Conservation (phyloP, 2,329 filamentous ascomycete species). For the Drechslerella stenobrocha region DNA sequence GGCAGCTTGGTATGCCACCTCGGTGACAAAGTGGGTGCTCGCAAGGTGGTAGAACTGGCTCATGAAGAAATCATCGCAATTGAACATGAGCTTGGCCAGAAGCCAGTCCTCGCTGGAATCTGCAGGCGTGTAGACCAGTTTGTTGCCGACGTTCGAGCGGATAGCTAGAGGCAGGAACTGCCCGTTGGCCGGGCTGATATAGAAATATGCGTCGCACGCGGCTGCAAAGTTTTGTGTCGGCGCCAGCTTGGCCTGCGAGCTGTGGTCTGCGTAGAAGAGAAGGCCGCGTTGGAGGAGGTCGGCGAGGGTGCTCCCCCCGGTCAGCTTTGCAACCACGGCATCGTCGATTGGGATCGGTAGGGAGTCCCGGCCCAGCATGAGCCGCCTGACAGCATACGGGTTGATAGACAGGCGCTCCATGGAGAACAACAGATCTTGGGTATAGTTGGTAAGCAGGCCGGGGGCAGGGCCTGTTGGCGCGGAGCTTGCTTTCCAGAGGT, state of each 20-base stretch:
- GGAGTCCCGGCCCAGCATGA: constrained; percentile 53
- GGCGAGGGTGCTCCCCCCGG: constrained; percentile 53
- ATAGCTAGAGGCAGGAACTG: constrained; percentile 61
- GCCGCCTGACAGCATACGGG: constrained; percentile 56
- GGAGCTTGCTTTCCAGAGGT: constrained; percentile 55
- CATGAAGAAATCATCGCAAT: constrained; percentile 59
- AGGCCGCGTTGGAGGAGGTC: constrained; percentile 55
- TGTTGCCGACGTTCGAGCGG: constrained; percentile 57
- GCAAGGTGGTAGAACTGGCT: constrained; percentile 58
- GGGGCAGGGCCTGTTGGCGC: constrained; percentile 55
- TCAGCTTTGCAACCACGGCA: constrained; percentile 53
- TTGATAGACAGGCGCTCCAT: constrained; percentile 59
- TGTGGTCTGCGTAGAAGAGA: constrained; percentile 59
- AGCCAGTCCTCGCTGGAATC: constrained; percentile 60
- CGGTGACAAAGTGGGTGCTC: constrained; percentile 57
- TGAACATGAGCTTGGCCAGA: constrained; percentile 57
- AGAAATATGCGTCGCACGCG: constrained; percentile 60
- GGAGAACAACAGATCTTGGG: constrained; percentile 59
- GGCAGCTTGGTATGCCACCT: constrained; percentile 59
- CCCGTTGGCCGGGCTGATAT: constrained; percentile 52
- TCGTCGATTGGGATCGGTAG: constrained; percentile 57
- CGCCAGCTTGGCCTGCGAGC: constrained; percentile 54
- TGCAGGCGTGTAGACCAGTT: constrained; percentile 59
- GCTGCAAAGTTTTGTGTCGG: constrained; percentile 55
- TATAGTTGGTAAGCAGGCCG: constrained; percentile 58